These are phyloP conservation scores for Papiliotrema nemorosa DNA, from an alignment of 1,284 basidiomycete genomes.

Conservation along the genomic window DNA sequence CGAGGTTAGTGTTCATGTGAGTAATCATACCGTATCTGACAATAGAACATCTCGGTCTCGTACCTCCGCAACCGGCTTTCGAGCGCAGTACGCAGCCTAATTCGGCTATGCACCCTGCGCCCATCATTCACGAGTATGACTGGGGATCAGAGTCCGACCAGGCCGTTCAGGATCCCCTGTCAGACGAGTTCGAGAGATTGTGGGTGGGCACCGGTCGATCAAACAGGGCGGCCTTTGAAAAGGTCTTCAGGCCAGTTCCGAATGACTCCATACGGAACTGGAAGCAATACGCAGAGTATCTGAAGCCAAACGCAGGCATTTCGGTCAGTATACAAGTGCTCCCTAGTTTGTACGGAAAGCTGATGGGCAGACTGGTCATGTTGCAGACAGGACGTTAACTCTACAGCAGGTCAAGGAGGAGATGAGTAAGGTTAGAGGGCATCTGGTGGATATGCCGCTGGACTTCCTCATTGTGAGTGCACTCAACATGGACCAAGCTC, in stretches of 20 bases:
- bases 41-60: conserved; percentile 79
- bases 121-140: conserved; percentile 65
- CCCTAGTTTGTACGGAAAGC: conserved; percentile 26
- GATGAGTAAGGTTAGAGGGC: conserved; percentile 60
- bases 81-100: conserved; percentile 55
- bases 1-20: conserved; percentile 25
- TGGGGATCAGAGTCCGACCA: conserved; percentile 59
- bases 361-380: conserved; percentile 77
- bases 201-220: conserved; percentile 69
- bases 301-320: conserved; percentile 29
- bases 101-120: conserved; percentile 68
- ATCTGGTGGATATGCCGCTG: conserved; percentile 53
- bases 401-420: conserved; percentile 68
- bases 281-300: conserved; percentile 68
- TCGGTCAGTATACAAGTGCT: conserved; percentile 15
- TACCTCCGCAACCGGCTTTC: conserved; percentile 46
- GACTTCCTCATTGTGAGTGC: conserved; percentile 40
- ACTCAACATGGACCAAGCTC: background rate
- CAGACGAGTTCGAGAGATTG: conserved; percentile 59
- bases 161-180: conserved; percentile 74
- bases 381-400: conserved; percentile 61
- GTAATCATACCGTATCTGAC: background rate
- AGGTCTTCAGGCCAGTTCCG: conserved; percentile 56
- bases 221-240: conserved; percentile 70
- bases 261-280: conserved; percentile 73